A percentile compares a stretch with the other conserved stretches of the same genome.
phyloP scores from a whole-genome alignment of 257 asterid genomes.

The Scutellaria galericulata region DNA sequence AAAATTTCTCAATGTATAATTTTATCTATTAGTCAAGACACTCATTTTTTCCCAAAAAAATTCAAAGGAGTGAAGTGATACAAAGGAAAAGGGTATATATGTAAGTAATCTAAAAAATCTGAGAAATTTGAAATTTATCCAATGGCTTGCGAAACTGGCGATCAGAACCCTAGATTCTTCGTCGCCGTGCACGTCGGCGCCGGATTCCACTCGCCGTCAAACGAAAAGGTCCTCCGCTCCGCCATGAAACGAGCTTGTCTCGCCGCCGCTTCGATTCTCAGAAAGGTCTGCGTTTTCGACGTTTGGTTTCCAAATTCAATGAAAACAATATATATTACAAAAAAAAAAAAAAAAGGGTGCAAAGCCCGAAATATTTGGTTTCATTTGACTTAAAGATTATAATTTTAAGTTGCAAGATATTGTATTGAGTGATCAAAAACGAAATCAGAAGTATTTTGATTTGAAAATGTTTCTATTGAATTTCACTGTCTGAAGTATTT shows the following conservation, averaged over 20 bases:
- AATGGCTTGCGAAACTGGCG: slow-evolving; percentile 59
- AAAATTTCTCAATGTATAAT: too few relatives aligned
- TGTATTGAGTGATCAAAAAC: slow-evolving; percentile 4
- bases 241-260: slow-evolving; percentile 83
- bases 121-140: not conserved
- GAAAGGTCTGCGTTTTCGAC: slow-evolving; percentile 48
- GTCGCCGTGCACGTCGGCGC: slow-evolving; percentile 98
- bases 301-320: slow-evolving; percentile 22
- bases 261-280: slow-evolving; percentile 79
- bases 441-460: not conserved
- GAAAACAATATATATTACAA: not conserved
- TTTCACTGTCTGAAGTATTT: slow-evolving; percentile 14
- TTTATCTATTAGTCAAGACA: too few relatives aligned
- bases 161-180: slow-evolving; percentile 55
- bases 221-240: slow-evolving; percentile 81
- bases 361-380: not conserved
- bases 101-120: not conserved
- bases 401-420: not conserved
- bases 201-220: slow-evolving; percentile 82
- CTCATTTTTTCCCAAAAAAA: too few relatives aligned
- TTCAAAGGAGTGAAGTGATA: too few relatives aligned
- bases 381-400: not conserved
- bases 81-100: not conserved
- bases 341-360: not conserved
- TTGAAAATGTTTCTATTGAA: slow-evolving; percentile 6